Evolutionary conservation across 768 basidiomycete genomes (phyloP), one percentile per base, ranked within the genome.

Genomic region (Mycena pura): DNA sequence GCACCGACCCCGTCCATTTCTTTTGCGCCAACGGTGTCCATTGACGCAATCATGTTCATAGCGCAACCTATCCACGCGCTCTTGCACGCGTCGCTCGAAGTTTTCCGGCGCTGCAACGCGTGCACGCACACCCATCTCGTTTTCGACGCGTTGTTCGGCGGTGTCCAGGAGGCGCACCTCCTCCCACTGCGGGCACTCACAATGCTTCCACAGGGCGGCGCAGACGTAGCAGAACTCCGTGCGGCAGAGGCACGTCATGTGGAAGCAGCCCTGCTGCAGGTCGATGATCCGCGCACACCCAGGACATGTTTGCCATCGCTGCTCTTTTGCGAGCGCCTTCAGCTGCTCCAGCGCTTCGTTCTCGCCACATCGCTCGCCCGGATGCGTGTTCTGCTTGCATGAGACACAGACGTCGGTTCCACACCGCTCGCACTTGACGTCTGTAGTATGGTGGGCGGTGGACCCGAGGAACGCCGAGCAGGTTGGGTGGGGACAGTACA

Each of bases 201-300:
- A 92, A 0, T 73, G 79, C 73, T 86, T 89, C 89, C 89, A 91
- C 10, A 60, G 75, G 27, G 69, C 80, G 0, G 84, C 84, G 67
- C 90, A 91, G 10, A 86, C 47, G 67, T 91, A 89, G 66, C 88
- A 90, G 70, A 90, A 89, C 63, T 90, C 69, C 0, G 78, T 74
- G 6, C 77, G 71, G 68, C 87, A 88, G 21, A 80, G 77, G 61
- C 88, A 90, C 14, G 81, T 86, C 74, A 90, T 88, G 47, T 90
- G 88, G 69, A 82, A 86, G 60, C 88, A 89, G 0, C 88, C 88
- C 6, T 76, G 66, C 17, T 73, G 67, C 15, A 87, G 77, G 62
- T 90, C 88, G 36, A 89, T 78, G 46, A 89, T 77, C 15, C 78
- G 73, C 6, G 77, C 66, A 65, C 88, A 90, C 5, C 78, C 78